Evolutionary conservation across 805 yeast species (phyloP).

Genomic region (Spathaspora girioi): DNA sequence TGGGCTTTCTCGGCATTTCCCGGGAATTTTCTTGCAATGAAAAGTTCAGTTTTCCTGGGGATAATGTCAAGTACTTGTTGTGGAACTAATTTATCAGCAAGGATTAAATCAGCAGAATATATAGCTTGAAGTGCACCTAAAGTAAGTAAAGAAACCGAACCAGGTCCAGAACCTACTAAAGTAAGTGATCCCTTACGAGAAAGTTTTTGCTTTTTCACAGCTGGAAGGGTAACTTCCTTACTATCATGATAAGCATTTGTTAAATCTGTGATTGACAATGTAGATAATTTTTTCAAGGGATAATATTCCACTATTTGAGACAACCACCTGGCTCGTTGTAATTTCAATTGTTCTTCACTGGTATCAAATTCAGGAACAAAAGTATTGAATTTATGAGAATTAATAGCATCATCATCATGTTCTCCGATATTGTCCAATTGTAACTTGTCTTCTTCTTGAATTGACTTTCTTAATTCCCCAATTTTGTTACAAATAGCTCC

Average conservation of each 20-base stretch:
- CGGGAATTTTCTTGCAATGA: slow-evolving; percentile 91
- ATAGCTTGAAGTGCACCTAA: slow-evolving; percentile 82
- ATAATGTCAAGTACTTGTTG: slow-evolving; percentile 77
- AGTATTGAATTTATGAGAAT: slow-evolving; percentile 53
- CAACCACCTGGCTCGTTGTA: slow-evolving; percentile 75
- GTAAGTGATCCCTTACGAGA: slow-evolving; percentile 53
- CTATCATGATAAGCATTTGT: slow-evolving; percentile 34
- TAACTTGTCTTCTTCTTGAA: slow-evolving; percentile 50
- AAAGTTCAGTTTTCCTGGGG: slow-evolving; percentile 67
- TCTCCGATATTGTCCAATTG: slow-evolving; percentile 43
- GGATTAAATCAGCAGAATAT: slow-evolving; percentile 72
- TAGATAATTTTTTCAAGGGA: slow-evolving; percentile 65
- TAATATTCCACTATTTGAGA: slow-evolving; percentile 88
- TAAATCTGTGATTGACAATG: slow-evolving; percentile 57
- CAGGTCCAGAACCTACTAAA: slow-evolving; percentile 95
- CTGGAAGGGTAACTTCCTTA: neutral
- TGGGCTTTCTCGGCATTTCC: slow-evolving; percentile 96
- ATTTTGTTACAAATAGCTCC: slow-evolving; percentile 66
- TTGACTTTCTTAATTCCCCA: slow-evolving; percentile 58
- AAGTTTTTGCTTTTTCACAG: slow-evolving; percentile 12
- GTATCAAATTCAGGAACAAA: slow-evolving; percentile 59
- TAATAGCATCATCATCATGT: slow-evolving; percentile 69
- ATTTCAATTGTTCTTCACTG: slow-evolving; percentile 47
- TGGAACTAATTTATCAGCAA: slow-evolving; percentile 93
- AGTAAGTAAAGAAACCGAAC: slow-evolving; percentile 76